Percentiles rank a stretch among this genome's conserved stretches.
Evolutionary conservation across 495 filamentous ascomycete species (phyloP).

Genomic region (Bacidia gigantensis): DNA sequence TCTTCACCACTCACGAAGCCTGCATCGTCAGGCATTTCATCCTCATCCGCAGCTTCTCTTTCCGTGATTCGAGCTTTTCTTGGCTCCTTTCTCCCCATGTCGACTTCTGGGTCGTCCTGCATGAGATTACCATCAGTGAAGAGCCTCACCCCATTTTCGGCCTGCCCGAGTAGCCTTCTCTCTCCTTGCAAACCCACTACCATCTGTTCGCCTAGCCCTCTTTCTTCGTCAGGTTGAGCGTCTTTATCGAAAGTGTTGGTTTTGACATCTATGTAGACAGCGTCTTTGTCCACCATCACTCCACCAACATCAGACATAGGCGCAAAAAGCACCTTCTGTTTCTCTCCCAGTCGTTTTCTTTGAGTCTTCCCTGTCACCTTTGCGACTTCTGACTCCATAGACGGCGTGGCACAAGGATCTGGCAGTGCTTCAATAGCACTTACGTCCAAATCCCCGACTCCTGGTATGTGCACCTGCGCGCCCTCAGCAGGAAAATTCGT

Average conservation of each 20-base stretch:
- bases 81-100: conserved; percentile 54
- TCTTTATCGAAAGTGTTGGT: conserved; percentile 60
- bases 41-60: conserved; percentile 35
- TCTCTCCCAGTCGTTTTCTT: conserved; percentile 71
- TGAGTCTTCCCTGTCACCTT: conserved; percentile 69
- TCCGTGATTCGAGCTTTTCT: conserved; percentile 55
- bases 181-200: conserved; percentile 82
- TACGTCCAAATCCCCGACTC: conserved; percentile 86
- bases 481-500: conserved; percentile 85
- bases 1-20: conserved; percentile 51
- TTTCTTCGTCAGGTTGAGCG: conserved; percentile 43
- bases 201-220: conserved; percentile 83
- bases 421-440: conserved; percentile 70
- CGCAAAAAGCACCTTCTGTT: conserved; percentile 88
- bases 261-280: conserved; percentile 66
- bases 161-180: conserved; percentile 67
- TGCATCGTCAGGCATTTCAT: conserved; percentile 44
- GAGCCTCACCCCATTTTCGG: conserved; percentile 63
- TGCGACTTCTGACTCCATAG: conserved; percentile 68
- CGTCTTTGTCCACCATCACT: conserved; percentile 69
- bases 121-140: conserved; percentile 67
- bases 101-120: conserved; percentile 43
- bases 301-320: conserved; percentile 97
- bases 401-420: conserved; percentile 90
- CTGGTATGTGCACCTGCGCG: conserved; percentile 81